Conservation (phyloP, 1,284 basidiomycete genomes). For the Sparassis latifolia region DNA sequence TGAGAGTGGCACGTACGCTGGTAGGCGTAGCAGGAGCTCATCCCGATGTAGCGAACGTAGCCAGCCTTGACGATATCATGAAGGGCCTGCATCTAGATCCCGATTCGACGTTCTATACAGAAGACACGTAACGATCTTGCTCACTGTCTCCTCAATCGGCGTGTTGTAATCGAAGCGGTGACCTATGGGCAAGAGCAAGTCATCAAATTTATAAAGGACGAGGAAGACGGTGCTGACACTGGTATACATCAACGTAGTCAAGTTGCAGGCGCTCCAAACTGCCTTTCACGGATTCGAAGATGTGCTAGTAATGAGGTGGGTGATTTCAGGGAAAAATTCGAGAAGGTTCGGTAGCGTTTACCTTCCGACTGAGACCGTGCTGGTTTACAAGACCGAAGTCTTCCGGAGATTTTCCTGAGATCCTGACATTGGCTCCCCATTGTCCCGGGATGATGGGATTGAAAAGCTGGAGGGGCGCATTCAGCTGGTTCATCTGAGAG, state of each 20-base stretch:
- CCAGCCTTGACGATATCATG: slow-evolving; percentile 31
- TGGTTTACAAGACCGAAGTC: slow-evolving; percentile 21
- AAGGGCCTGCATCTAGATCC: slow-evolving; percentile 25
- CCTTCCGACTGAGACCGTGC: slow-evolving; percentile 21
- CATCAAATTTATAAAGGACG: no score
- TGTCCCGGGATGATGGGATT: neutral
- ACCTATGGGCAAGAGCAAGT: slow-evolving; percentile 1
- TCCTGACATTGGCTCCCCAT: slow-evolving; percentile 1
- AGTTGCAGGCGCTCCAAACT: slow-evolving; percentile 33
- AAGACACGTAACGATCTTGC: neutral
- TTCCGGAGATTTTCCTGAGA: slow-evolving; percentile 2
- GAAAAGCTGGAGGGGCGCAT: neutral
- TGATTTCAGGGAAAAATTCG: neutral
- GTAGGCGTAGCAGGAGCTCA: slow-evolving; percentile 21
- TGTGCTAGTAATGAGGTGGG: slow-evolving; percentile 22
- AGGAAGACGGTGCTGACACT: slow-evolving; percentile 1
- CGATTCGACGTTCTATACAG: neutral
- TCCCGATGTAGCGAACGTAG: slow-evolving; percentile 31
- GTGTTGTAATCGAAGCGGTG: slow-evolving; percentile 14
- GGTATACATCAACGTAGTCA: slow-evolving; percentile 27
- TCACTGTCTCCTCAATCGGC: slow-evolving; percentile 18
- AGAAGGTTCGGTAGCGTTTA: neutral
- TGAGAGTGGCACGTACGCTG: neutral
- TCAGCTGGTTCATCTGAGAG: neutral
- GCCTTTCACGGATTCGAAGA: slow-evolving; percentile 35